phyloP scores from a whole-genome alignment of 1,139 yeast species.

The Taphrina betulina region DNA sequence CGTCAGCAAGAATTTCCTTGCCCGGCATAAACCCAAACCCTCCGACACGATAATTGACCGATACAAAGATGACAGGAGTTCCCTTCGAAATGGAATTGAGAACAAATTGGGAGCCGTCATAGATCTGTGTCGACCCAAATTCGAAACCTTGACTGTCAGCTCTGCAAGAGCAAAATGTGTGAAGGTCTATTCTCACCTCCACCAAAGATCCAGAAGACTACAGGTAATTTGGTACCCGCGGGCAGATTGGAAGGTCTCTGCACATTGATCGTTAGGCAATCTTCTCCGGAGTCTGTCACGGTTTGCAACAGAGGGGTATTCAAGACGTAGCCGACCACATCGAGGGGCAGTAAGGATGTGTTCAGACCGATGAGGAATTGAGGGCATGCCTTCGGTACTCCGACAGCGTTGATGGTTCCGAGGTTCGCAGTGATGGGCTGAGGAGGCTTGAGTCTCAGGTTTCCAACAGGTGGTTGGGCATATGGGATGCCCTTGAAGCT shows the following conservation, averaged over 20 bases:
- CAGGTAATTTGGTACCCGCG: conserved; percentile 6
- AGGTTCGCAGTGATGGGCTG: conserved; percentile 18
- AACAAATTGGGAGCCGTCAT: not conserved
- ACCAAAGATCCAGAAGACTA: conserved; percentile 46
- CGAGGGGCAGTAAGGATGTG: not conserved
- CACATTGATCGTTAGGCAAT: conserved; percentile 32
- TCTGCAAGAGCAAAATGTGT: conserved; percentile 38
- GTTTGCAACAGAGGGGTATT: conserved; percentile 23
- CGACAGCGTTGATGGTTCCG: conserved; percentile 27
- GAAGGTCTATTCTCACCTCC: conserved; percentile 46
- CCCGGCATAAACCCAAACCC: conserved; percentile 43
- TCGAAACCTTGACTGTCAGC: conserved; percentile 38
- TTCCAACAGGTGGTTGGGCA: conserved; percentile 33
- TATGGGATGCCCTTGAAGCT: conserved; percentile 22
- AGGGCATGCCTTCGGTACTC: conserved; percentile 6
- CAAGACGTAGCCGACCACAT: conserved; percentile 33
- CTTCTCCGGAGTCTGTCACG: conserved; percentile 39
- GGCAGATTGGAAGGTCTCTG: not conserved
- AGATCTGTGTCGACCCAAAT: conserved; percentile 28
- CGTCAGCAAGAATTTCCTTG: conserved; percentile 2
- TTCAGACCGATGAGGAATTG: not conserved
- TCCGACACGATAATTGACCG: conserved; percentile 44
- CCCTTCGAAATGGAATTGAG: not conserved
- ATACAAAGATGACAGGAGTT: conserved; percentile 40
- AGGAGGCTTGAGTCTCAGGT: conserved; percentile 3